A percentile compares a stretch with the other conserved stretches of the same genome.
These are phyloP conservation scores for Colletotrichum lindemuthianum DNA, from an alignment of 2,329 filamentous ascomycete species.

Conservation along the genomic window DNA sequence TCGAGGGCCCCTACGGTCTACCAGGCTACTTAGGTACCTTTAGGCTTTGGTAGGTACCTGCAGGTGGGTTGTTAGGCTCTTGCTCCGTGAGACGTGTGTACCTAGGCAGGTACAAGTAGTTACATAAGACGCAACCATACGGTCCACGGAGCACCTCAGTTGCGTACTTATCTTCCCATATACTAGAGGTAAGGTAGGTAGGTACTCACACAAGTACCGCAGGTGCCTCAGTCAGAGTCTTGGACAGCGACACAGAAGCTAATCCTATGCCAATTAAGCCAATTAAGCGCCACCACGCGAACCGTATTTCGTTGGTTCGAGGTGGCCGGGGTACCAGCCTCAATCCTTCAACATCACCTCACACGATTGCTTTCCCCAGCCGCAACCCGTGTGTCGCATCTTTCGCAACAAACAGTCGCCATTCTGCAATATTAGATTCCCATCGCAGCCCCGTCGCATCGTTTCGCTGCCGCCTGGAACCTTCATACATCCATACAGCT, in stretches of 20 bases:
- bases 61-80: too few species aligned
- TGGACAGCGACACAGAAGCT: background rate
- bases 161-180: too few species aligned
- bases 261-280: conserved; percentile 29
- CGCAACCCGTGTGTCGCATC: conserved; percentile 24
- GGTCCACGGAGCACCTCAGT: too few species aligned
- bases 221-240: too few species aligned
- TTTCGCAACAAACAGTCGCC: conserved; percentile 6
- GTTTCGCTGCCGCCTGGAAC: conserved; percentile 11
- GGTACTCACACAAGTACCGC: too few species aligned
- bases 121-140: too few species aligned
- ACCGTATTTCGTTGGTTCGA: conserved; percentile 36
- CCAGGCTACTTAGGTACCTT: too few species aligned
- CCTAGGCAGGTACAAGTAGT: too few species aligned
- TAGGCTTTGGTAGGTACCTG: too few species aligned
- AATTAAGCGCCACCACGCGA: conserved; percentile 33
- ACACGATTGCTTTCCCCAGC: conserved; percentile 28
- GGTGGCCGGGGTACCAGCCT: conserved; percentile 34
- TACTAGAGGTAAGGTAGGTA: too few species aligned
- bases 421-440: conserved; percentile 1
- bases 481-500: conserved; percentile 7
- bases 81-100: too few species aligned
- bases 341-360: conserved; percentile 39
- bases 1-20: too few species aligned
- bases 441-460: background rate